Base-by-base conservation (phyloP, 1,284 basidiomycete species). In the Rhodotorula sp. region DNA sequence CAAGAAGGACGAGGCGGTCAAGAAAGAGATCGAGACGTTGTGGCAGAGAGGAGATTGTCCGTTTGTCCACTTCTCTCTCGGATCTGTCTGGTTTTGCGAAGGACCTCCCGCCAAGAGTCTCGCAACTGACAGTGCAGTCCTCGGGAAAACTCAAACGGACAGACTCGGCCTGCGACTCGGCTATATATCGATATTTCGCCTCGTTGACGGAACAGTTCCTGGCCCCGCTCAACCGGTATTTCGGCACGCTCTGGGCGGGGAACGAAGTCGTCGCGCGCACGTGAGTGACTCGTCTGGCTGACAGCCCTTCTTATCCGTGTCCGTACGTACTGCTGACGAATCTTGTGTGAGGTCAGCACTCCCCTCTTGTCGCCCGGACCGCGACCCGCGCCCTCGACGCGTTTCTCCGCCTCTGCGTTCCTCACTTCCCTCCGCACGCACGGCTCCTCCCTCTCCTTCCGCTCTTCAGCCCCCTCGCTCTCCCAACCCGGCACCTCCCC, bases 201-300 rank as follows among this genome's bases (percentile, higher is more conserved):
- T 88, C 91, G 61, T 85, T 95, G 34, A 95, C 95, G 0, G 92
- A 90, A 43, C 88, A 90, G 54, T 85, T 98, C 70, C 86, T 98
- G n/a, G 88, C 92, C 2, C 95, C 95, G 0, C 85, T 99, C 5
- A 90, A 95, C 77, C 88, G 95, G 72, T 98, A 98, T 83, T 88
- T 98, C 61, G 91, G 93, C 26, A 64, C 56, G 28, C 49, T 55
- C 18, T 66, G 73, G 65, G 73, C 73, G 43, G 72, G 76, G 15
- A 68, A 72, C 67, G 77, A 63, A 43, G 28, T 54, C 0, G 52
- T 74, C 62, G 65, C 68, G 12, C 34, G 56, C 47, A 48, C 26
- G 54, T 54, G 45, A 14, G 28, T 28, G 28, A 28, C 28, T 28
- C 28, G 28, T 28, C 28, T 28, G 28, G 28, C 28, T 28, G 28